Evolutionary conservation across 2,329 filamentous ascomycete genomes (phyloP).

Genomic region (Calcarisporium arbuscula): DNA sequence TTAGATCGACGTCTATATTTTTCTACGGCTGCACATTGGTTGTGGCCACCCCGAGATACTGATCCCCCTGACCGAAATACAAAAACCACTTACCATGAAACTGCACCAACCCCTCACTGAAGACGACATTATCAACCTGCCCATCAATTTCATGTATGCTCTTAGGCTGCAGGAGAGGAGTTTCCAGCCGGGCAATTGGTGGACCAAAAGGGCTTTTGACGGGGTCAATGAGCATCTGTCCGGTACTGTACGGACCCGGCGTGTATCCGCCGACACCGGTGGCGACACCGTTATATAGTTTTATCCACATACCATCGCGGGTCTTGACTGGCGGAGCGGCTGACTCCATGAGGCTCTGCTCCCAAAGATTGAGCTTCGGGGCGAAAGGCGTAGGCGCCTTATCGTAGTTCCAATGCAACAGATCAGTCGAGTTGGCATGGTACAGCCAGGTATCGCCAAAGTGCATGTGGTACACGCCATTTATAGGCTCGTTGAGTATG

Average conservation of each 20-base stretch:
- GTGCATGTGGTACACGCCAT: not conserved
- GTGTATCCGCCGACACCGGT: not conserved
- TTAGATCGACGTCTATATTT: too few relatives aligned
- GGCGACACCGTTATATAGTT: not conserved
- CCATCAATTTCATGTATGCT: not conserved
- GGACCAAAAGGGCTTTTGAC: not conserved
- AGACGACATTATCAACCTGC: conserved; percentile 1
- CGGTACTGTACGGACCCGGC: not conserved
- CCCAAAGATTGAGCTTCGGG: not conserved
- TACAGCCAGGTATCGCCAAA: conserved; percentile 2
- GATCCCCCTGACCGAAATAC: too few relatives aligned
- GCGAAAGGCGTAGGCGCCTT: not conserved
- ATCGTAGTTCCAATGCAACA: not conserved
- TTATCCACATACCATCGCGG: conserved; percentile 1
- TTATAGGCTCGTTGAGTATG: not conserved
- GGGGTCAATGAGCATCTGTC: conserved; percentile 2
- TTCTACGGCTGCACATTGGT: too few relatives aligned
- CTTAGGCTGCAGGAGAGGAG: not conserved
- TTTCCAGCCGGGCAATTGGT: not conserved
- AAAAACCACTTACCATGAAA: conserved; percentile 1
- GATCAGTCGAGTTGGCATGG: not conserved
- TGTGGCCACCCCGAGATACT: too few relatives aligned
- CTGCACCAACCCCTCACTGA: conserved; percentile 1
- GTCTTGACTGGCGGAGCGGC: conserved; percentile 1
- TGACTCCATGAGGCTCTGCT: not conserved